These are phyloP conservation scores for Naganishia vaughanmartiniae DNA, from an alignment of 768 basidiomycete genomes.

Conservation along the genomic window DNA sequence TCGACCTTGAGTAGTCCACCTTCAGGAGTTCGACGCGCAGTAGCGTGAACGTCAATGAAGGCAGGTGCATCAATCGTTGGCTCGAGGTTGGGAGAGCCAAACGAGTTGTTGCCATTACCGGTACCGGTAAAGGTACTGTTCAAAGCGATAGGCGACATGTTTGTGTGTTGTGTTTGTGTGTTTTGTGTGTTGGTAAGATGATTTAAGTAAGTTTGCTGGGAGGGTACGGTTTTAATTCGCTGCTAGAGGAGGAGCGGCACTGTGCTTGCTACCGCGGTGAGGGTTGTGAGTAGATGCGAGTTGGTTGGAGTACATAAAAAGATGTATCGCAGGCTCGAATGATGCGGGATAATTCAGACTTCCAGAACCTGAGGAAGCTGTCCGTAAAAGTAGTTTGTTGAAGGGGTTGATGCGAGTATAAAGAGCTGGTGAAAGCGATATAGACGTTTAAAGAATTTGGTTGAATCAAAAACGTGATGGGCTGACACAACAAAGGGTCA, in stretches of 20 bases:
- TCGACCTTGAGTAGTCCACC: conserved; percentile 49
- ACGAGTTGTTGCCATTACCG: conserved; percentile 35
- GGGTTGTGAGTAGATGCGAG: conserved; percentile 80
- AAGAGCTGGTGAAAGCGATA: background rate
- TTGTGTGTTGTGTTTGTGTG: conserved; percentile 38
- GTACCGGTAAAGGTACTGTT: conserved; percentile 31
- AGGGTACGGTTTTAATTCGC: conserved; percentile 39
- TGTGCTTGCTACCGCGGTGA: conserved; percentile 82
- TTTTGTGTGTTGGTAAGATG: conserved; percentile 34
- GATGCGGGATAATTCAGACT: conserved; percentile 1
- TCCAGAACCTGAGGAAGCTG: conserved; percentile 19
- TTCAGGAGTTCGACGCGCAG: conserved; percentile 44
- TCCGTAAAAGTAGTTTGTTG: background rate
- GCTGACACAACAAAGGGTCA: background rate
- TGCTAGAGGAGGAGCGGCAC: conserved; percentile 65
- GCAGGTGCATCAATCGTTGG: conserved; percentile 15
- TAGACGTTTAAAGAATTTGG: conserved; percentile 7
- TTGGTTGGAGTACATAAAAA: conserved; percentile 85
- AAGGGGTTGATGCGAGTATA: background rate
- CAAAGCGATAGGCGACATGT: conserved; percentile 49
- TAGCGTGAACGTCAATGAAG: conserved; percentile 40
- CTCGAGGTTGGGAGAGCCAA: conserved; percentile 39
- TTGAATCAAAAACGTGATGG: background rate
- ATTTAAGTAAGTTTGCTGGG: conserved; percentile 43
- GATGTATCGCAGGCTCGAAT: conserved; percentile 23